phyloP scores from a whole-genome alignment of 208 protist species.

The Pavlovales sp. region DNA sequence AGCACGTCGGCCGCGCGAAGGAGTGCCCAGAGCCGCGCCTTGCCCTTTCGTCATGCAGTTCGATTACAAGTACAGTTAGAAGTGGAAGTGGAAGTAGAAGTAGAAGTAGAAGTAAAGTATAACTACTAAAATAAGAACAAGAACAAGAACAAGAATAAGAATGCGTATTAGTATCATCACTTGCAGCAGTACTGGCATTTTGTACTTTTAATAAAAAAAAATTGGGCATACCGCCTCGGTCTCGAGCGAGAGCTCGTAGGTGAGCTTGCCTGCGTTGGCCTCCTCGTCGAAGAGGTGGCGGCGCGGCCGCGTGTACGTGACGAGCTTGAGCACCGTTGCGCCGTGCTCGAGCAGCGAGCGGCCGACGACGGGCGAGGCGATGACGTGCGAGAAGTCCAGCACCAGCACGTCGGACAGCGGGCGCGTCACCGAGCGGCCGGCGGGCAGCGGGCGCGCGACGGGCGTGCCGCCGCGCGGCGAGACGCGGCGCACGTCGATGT shows the following conservation, averaged over 20 bases:
- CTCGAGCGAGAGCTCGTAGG: background rate
- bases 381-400: slow-evolving; percentile 25
- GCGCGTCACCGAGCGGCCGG: background rate
- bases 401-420: slow-evolving; percentile 18
- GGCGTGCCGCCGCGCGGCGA: too few species aligned
- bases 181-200: too few species aligned
- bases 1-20: background rate
- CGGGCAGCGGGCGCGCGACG: background rate
- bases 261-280: slow-evolving; percentile 3
- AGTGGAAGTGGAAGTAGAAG: too few species aligned
- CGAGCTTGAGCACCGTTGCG: slow-evolving; percentile 13
- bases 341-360: slow-evolving; percentile 12
- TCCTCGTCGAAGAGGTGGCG: slow-evolving; percentile 23
- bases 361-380: slow-evolving; percentile 21
- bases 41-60: too few species aligned
- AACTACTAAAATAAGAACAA: too few species aligned
- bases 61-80: too few species aligned
- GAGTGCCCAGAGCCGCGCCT: background rate
- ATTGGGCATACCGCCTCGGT: too few species aligned
- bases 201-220: too few species aligned
- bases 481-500: background rate
- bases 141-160: too few species aligned
- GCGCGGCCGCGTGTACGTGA: slow-evolving; percentile 1
- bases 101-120: too few species aligned
- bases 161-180: too few species aligned